Percentiles rank a stretch among this genome's conserved stretches.
phyloP scores from a whole-genome alignment of 805 yeast species.

The Metschnikowia reukaufii region DNA sequence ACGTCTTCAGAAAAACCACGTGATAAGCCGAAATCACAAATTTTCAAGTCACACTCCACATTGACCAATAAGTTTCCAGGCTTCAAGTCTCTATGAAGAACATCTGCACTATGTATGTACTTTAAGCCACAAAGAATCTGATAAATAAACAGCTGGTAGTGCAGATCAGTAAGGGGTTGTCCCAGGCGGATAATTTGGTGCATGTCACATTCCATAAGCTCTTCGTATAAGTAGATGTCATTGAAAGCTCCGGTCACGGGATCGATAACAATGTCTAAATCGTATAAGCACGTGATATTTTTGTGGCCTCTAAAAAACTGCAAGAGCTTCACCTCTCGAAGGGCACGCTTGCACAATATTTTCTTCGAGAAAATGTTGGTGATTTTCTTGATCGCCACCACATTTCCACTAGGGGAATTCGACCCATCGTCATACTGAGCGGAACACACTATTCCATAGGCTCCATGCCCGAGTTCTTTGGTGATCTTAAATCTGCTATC shows the following conservation, averaged over 20 bases:
- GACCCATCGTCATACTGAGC: conserved; percentile 81
- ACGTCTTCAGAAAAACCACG: conserved; percentile 84
- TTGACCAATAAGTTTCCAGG: conserved; percentile 92
- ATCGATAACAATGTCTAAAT: conserved; percentile 84
- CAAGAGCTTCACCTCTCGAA: conserved; percentile 84
- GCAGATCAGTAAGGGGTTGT: conserved; percentile 91
- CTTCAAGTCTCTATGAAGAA: conserved; percentile 89
- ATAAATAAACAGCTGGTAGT: conserved; percentile 89
- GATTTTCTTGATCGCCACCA: conserved; percentile 92
- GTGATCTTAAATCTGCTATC: conserved; percentile 86
- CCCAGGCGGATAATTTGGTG: conserved; percentile 94
- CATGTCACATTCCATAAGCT: conserved; percentile 97
- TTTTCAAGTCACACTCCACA: conserved; percentile 94
- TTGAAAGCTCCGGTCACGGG: conserved; percentile 65
- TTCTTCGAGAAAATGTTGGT: conserved; percentile 92
- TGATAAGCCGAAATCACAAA: conserved; percentile 96
- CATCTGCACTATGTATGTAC: conserved; percentile 89
- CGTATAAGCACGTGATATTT: conserved; percentile 92
- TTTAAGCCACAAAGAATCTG: conserved; percentile 89
- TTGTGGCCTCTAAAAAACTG: conserved; percentile 96
- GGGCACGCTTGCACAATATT: conserved; percentile 86
- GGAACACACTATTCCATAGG: conserved; percentile 95
- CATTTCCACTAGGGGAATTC: conserved; percentile 31
- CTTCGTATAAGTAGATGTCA: conserved; percentile 92
- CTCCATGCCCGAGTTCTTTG: conserved; percentile 96